Evolutionary conservation across 192 early-diverging fungal genomes (phyloP), one percentile per base, ranked within the genome.

Genomic region (Coemansia sp.): DNA sequence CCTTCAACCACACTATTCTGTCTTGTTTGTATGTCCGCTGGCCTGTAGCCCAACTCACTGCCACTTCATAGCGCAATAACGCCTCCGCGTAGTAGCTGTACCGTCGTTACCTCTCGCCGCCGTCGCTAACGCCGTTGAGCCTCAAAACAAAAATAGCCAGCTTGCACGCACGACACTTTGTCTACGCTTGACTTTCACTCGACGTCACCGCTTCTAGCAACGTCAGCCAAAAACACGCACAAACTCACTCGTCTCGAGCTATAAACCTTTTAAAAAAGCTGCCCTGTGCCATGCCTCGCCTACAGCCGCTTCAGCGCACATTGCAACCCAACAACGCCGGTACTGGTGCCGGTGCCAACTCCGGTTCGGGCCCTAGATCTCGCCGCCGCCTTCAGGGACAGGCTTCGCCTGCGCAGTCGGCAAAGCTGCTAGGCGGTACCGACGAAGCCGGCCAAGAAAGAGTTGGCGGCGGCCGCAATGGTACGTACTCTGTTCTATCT

Each of bases 381-480:
- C 59, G 65, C 23, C 71, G 48, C 42, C 70, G 64, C 18, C 48
- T 55, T 45, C 65, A 58, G 56, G 11, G 36, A 20, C 45, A 65
- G 18, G 28, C 16, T 2, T 65, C 51, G 34, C 53, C 63, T 23
- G 48, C 31, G 28, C 51, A 34, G 26, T 53, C 51, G 6, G 36
- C 63, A 26, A 51, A 65, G 63, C 51, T 13, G 6, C 37, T 34
- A 11, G 20, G 37, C 34, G 33, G 59, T 31, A 23, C 60, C 35
- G 65, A 67, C 38, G 62, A 58, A 26, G 60, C 65, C 20, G 43
- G 50, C 50, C 50, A 53, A 59, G 56, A 61, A 39, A 60, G 56
- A 62, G 35, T 21, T 57, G 71, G 71, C 28, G 71, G 71, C n/a
- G 71, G 60, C 26, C 62, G 36, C 55, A 71, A 81, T 24, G 78